Evolutionary conservation across 192 early-diverging fungal species (phyloP).

Genomic region (Linnemannia exigua): DNA sequence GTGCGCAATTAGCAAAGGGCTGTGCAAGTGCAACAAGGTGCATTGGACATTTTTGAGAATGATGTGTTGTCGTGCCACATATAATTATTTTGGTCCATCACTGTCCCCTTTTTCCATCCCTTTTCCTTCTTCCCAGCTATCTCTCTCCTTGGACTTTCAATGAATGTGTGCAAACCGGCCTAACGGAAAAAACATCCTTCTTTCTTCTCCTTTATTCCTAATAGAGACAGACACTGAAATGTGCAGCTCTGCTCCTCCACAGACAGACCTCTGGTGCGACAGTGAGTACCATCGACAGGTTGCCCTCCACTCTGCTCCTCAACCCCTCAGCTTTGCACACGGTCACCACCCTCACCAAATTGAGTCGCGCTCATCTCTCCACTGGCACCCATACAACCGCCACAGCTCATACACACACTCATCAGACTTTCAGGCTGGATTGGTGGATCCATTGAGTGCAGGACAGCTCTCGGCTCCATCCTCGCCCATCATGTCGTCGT

Average conservation of each 20-base stretch:
- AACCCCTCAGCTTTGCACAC: neutral
- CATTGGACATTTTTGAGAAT: too few species aligned
- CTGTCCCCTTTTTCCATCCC: too few species aligned
- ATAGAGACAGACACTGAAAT: neutral
- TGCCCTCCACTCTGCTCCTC: neutral
- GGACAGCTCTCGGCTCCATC: slow-evolving; percentile 29
- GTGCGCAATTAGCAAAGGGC: neutral
- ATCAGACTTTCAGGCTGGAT: neutral
- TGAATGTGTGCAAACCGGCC: neutral
- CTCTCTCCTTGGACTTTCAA: too few species aligned
- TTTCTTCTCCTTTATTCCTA: neutral
- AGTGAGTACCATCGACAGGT: neutral
- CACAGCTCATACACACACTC: neutral
- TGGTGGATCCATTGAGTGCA: neutral
- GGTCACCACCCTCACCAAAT: neutral
- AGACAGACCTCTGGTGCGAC: neutral
- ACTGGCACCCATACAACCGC: slow-evolving; percentile 37
- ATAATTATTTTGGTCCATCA: neutral
- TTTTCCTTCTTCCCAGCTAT: too few species aligned
- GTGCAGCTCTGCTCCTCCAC: neutral
- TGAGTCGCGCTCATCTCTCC: slow-evolving; percentile 14
- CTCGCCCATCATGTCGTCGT: slow-evolving; percentile 15
- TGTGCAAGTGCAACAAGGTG: neutral
- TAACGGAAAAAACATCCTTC: neutral
- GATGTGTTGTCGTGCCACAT: neutral